Conservation (phyloP, 2,329 filamentous ascomycete genomes). For the Tolypocladium inflatum region DNA sequence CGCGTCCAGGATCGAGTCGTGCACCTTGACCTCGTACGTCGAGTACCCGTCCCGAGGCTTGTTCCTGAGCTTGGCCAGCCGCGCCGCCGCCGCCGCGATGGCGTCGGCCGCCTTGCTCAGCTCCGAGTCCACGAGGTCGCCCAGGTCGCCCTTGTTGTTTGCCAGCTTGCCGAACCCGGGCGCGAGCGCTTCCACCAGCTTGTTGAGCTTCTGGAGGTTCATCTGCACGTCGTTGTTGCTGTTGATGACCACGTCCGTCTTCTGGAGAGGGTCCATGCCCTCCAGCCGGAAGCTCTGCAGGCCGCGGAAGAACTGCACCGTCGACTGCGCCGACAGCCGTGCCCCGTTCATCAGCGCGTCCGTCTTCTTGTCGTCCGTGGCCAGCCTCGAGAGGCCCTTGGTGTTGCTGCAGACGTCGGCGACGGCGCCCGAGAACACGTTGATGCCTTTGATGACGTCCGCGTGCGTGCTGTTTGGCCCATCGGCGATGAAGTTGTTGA, state of each 20-base stretch:
- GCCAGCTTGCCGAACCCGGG: conserved; percentile 77
- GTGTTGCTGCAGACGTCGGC: conserved; percentile 94
- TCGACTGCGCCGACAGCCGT: conserved; percentile 73
- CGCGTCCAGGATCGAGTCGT: conserved; percentile 89
- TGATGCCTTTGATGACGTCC: conserved; percentile 88
- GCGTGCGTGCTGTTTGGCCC: conserved; percentile 83
- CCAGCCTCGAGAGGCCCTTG: conserved; percentile 87
- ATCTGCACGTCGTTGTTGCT: conserved; percentile 95
- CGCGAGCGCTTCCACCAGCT: conserved; percentile 84
- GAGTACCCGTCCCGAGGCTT: conserved; percentile 94
- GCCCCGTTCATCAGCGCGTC: conserved; percentile 78
- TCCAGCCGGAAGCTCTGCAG: conserved; percentile 91
- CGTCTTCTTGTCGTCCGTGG: conserved; percentile 89
- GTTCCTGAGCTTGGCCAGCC: conserved; percentile 85
- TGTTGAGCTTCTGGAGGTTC: conserved; percentile 86
- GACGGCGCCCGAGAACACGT: conserved; percentile 80
- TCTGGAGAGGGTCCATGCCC: conserved; percentile 80
- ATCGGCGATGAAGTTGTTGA: conserved; percentile 98
- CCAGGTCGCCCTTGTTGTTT: conserved; percentile 73
- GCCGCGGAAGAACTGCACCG: conserved; percentile 89
- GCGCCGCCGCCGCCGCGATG: conserved; percentile 83
- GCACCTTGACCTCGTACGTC: conserved; percentile 91
- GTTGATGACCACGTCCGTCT: conserved; percentile 95
- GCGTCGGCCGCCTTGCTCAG: conserved; percentile 90
- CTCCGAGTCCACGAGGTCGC: conserved; percentile 86